These are phyloP conservation scores for Ammopiptanthus mongolicus DNA, from an alignment of 306 rosid genomes.

Conservation along the genomic window DNA sequence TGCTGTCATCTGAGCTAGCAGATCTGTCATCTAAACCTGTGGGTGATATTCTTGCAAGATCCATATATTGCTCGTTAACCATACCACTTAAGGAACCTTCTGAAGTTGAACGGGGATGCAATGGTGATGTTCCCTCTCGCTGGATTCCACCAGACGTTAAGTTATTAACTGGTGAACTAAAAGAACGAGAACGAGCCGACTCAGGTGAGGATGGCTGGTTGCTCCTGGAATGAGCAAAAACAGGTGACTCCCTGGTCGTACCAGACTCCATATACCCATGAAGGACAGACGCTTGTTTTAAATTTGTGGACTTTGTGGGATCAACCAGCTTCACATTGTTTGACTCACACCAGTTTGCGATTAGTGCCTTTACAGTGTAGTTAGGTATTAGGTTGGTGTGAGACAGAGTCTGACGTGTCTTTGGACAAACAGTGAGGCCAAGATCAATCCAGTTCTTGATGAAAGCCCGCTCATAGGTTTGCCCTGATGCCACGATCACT, in stretches of 20 bases:
- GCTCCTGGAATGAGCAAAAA: slow-evolving; percentile 51
- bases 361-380: slow-evolving; percentile 77
- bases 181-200: slow-evolving; percentile 51
- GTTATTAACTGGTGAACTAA: slow-evolving; percentile 52
- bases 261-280: slow-evolving; percentile 59
- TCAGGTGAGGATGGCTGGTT: slow-evolving; percentile 58
- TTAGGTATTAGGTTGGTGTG: slow-evolving; percentile 77
- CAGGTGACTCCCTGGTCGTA: slow-evolving; percentile 48
- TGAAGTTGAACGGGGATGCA: slow-evolving; percentile 73
- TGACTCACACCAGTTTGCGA: slow-evolving; percentile 89
- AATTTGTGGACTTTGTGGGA: slow-evolving; percentile 37
- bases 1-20: slow-evolving; percentile 58
- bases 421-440: slow-evolving; percentile 92
- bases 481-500: slow-evolving; percentile 97
- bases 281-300: slow-evolving; percentile 56
- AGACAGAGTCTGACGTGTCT: slow-evolving; percentile 85
- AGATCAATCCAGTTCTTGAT: slow-evolving; percentile 91
- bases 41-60: slow-evolving; percentile 39
- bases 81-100: slow-evolving; percentile 65
- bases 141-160: slow-evolving; percentile 40
- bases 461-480: slow-evolving; percentile 88
- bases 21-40: slow-evolving; percentile 60
- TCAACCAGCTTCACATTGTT: slow-evolving; percentile 82
- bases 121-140: slow-evolving; percentile 56
- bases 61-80: slow-evolving; percentile 53